A percentile compares a stretch with the other conserved stretches of the same genome.
These are phyloP conservation scores for Hamamelis virginiana DNA, from an alignment of 164 flowering plant genomes.

Conservation along the genomic window DNA sequence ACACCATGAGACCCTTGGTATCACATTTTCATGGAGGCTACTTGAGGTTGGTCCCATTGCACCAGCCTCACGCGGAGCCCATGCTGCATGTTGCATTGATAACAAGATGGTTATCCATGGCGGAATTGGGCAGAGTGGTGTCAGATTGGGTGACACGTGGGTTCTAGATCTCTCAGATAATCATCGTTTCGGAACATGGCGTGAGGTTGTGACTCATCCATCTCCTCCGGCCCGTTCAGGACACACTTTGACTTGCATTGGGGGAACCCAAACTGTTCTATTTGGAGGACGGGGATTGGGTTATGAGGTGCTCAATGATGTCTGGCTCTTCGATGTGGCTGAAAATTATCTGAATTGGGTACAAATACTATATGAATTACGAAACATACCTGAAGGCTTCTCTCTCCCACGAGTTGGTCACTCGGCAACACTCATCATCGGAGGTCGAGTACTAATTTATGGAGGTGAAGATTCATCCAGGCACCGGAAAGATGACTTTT, in stretches of 20 bases:
- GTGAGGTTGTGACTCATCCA: conserved; percentile 41
- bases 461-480: conserved; percentile 92
- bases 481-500: conserved; percentile 75
- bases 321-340: conserved; percentile 65
- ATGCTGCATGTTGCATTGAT: conserved; percentile 71
- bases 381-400: conserved; percentile 43
- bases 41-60: conserved; percentile 56
- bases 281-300: conserved; percentile 92
- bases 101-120: conserved; percentile 79
- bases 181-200: conserved; percentile 54
- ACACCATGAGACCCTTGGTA: conserved; percentile 35
- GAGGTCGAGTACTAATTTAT: conserved; percentile 63
- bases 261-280: conserved; percentile 43
- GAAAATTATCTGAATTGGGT: conserved; percentile 54
- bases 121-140: conserved; percentile 72
- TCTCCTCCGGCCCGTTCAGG: conserved; percentile 91
- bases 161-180: conserved; percentile 65
- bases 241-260: conserved; percentile 77
- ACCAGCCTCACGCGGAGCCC: conserved; percentile 93
- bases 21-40: conserved; percentile 64
- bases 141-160: conserved; percentile 79
- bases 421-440: conserved; percentile 77
- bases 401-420: conserved; percentile 88
- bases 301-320: conserved; percentile 77
- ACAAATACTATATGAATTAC: conserved; percentile 41